These are phyloP conservation scores for Aspergillus glaucus DNA, from an alignment of 2,329 filamentous ascomycete genomes.

Conservation along the genomic window DNA sequence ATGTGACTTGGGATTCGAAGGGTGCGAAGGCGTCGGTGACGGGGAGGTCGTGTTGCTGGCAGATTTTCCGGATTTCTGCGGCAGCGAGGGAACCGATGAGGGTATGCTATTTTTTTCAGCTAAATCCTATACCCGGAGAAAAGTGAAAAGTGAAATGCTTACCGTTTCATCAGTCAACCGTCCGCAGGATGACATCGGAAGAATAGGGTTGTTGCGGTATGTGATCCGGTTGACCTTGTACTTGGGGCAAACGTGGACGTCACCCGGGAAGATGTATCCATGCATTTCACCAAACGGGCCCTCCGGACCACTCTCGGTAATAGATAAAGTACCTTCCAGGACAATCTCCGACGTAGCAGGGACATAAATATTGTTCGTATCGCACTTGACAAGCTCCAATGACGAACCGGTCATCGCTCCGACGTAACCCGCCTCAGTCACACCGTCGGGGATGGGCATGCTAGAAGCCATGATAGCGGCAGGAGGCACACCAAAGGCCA, in stretches of 20 bases:
- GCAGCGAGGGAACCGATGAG: constrained; percentile 40
- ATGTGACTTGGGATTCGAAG: constrained; percentile 45
- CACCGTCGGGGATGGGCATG: constrained; percentile 46
- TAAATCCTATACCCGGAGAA: background rate
- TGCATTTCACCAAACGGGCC: constrained; percentile 48
- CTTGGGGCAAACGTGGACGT: constrained; percentile 32
- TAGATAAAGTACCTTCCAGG: constrained; percentile 44
- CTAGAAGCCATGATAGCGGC: constrained; percentile 44
- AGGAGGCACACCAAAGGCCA: constrained; percentile 46
- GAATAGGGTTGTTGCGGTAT: constrained; percentile 43
- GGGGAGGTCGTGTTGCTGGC: constrained; percentile 34
- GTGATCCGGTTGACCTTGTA: constrained; percentile 45
- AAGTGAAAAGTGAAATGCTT: constrained; percentile 7
- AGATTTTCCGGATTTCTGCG: constrained; percentile 37
- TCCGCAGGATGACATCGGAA: constrained; percentile 42
- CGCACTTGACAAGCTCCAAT: constrained; percentile 47
- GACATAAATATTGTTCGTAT: constrained; percentile 45
- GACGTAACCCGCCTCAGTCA: constrained; percentile 46
- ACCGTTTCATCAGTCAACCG: constrained; percentile 42
- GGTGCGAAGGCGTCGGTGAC: constrained; percentile 41
- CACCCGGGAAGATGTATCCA: constrained; percentile 41
- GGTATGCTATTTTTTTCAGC: constrained; percentile 20
- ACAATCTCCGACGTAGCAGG: constrained; percentile 49
- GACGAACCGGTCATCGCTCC: constrained; percentile 42
- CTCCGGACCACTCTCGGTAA: constrained; percentile 39